Evolutionary conservation across 352 stramenopile species (phyloP).

Genomic region (Phytophthora syringae): DNA sequence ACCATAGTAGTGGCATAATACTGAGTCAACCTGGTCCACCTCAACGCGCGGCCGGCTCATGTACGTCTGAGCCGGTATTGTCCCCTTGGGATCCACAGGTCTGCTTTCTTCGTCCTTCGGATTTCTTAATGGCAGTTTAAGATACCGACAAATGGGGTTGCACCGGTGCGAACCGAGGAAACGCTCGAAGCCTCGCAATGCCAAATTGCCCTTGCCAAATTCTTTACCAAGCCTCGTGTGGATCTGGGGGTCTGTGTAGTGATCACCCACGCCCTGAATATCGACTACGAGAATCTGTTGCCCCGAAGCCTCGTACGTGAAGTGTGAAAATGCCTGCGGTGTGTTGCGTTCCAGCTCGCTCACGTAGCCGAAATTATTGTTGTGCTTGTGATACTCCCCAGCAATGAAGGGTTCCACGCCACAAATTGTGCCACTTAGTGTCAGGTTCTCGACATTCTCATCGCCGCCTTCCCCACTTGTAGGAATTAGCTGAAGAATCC

Average conservation of each 20-base stretch:
- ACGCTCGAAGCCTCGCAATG: conserved; percentile 69
- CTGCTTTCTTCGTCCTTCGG: conserved; percentile 53
- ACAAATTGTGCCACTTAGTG: conserved; percentile 73
- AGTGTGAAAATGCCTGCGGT: conserved; percentile 91
- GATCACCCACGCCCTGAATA: conserved; percentile 94
- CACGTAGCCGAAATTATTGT: conserved; percentile 87
- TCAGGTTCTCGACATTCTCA: conserved; percentile 46
- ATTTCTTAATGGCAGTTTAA: conserved; percentile 78
- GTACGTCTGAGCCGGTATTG: conserved; percentile 70
- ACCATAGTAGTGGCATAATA: conserved; percentile 78
- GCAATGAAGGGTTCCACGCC: conserved; percentile 82
- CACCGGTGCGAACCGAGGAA: conserved; percentile 82
- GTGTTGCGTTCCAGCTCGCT: conserved; percentile 84
- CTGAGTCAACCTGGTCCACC: conserved; percentile 64
- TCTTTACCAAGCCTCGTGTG: conserved; percentile 82
- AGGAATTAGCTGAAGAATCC: conserved; percentile 75
- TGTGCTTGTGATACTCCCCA: conserved; percentile 86
- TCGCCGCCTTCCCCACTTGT: conserved; percentile 28
- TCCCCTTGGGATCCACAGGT: conserved; percentile 58
- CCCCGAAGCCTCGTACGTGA: conserved; percentile 92
- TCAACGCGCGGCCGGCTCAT: conserved; percentile 69
- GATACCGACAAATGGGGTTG: conserved; percentile 83
- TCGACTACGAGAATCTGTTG: conserved; percentile 94
- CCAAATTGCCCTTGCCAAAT: conserved; percentile 86
- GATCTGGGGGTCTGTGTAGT: conserved; percentile 97